Percentiles rank a stretch among this genome's conserved stretches.
Conservation (phyloP, 768 basidiomycete species). For the Phylloporus arenicola region DNA sequence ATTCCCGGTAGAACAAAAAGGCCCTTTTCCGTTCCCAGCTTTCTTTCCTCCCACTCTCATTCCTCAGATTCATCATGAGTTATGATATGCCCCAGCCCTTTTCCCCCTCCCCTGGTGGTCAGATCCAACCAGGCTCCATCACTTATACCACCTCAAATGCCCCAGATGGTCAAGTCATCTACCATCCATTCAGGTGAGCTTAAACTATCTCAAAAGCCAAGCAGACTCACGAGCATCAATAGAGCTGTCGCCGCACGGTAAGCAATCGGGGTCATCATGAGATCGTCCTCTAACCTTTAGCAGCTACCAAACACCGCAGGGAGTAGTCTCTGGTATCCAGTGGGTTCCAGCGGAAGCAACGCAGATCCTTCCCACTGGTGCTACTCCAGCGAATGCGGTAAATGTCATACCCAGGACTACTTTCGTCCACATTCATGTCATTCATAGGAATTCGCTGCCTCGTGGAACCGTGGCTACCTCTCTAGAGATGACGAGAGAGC, state of each 20-base stretch:
- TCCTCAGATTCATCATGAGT: constrained; percentile 16
- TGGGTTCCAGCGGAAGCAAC: constrained; percentile 69
- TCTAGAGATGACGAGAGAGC: constrained; percentile 37
- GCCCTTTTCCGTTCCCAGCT: neutral
- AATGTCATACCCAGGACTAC: constrained; percentile 16
- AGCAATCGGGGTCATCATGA: constrained; percentile 10
- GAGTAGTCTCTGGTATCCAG: constrained; percentile 59
- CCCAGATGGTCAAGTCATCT: constrained; percentile 56
- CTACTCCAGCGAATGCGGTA: constrained; percentile 54
- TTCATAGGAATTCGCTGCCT: constrained; percentile 52
- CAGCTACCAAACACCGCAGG: constrained; percentile 70
- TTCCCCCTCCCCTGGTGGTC: constrained; percentile 29
- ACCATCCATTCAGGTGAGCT: constrained; percentile 71
- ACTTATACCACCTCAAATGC: constrained; percentile 66
- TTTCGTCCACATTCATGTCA: constrained; percentile 2
- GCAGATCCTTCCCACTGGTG: constrained; percentile 52
- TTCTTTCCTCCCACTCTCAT: constrained; percentile 13
- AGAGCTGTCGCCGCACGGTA: constrained; percentile 77
- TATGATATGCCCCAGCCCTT: constrained; percentile 29
- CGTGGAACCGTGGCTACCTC: constrained; percentile 45
- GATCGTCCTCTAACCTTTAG: constrained; percentile 8
- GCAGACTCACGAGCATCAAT: constrained; percentile 13
- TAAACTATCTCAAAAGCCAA: neutral
- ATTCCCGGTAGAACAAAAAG: constrained; percentile 19
- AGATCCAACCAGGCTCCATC: constrained; percentile 61